Evolutionary conservation across 164 flowering plant species (phyloP).

Genomic region (Paratinospora sagittata): DNA sequence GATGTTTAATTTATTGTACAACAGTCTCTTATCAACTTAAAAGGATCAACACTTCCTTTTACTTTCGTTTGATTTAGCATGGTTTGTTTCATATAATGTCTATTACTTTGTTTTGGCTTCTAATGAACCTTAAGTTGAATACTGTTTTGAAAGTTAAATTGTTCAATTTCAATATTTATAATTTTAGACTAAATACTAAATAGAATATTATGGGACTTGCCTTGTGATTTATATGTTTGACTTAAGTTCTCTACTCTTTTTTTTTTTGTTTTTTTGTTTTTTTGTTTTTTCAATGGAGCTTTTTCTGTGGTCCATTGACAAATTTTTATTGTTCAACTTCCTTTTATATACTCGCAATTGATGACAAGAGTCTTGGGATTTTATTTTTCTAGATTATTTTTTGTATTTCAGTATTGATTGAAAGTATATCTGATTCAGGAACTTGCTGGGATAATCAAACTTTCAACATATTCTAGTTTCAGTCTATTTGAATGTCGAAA

Average conservation of each 20-base stretch:
- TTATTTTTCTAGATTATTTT: neutral
- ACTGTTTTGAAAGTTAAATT: neutral
- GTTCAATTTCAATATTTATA: neutral
- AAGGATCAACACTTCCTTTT: too few relatives aligned
- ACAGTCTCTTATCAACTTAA: neutral
- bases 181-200: too few relatives aligned
- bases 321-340: too few relatives aligned
- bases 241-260: neutral
- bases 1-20: neutral
- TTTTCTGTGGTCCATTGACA: too few relatives aligned
- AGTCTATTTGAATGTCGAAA: conserved; percentile 92
- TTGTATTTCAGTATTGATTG: neutral
- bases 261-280: too few relatives aligned
- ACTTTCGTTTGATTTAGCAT: neutral
- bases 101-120: neutral
- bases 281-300: too few relatives aligned
- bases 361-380: neutral
- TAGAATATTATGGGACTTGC: too few relatives aligned
- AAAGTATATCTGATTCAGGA: conserved; percentile 48
- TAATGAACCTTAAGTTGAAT: neutral
- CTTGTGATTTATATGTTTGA: neutral
- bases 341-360: too few relatives aligned
- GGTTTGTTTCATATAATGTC: neutral
- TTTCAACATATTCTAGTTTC: conserved; percentile 86
- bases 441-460: conserved; percentile 87